Conservation (phyloP, 1,284 basidiomycete genomes). For the Austropuccinia psidii region DNA sequence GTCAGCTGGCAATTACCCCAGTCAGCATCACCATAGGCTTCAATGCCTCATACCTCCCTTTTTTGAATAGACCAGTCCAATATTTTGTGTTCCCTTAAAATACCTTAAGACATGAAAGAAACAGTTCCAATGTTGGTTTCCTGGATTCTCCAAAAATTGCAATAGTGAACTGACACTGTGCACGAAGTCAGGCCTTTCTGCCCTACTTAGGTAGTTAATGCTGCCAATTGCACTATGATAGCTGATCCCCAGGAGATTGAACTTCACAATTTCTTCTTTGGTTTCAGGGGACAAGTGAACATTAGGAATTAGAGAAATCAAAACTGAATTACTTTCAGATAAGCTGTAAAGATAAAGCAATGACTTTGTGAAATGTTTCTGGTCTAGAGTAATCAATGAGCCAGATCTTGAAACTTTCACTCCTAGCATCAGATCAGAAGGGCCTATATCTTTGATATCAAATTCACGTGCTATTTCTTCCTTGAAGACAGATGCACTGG, state of each 20-base stretch:
- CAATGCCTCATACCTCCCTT: no score
- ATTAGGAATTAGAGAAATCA: not conserved
- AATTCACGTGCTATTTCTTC: not conserved
- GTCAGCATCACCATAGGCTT: not conserved
- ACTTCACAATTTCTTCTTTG: not conserved
- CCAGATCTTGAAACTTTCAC: not conserved
- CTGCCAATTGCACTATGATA: not conserved
- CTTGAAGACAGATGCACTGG: not conserved
- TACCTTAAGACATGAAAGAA: not conserved
- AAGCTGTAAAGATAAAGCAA: not conserved
- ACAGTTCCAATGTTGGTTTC: not conserved
- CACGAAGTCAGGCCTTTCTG: not conserved
- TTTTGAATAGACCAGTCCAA: not conserved
- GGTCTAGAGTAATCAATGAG: not conserved
- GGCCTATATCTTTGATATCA: slow-evolving; percentile 6
- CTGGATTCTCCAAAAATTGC: not conserved
- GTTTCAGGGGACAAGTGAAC: not conserved
- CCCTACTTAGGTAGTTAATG: not conserved
- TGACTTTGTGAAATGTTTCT: not conserved
- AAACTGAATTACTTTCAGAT: not conserved
- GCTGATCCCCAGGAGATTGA: not conserved
- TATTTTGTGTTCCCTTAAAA: not conserved
- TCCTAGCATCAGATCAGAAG: not conserved
- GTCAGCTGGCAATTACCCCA: not conserved
- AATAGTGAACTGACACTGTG: not conserved